Percentiles rank a stretch among this genome's conserved stretches.
Evolutionary conservation across 2,329 filamentous ascomycete genomes (phyloP).

Genomic region (Calonectria hawksworthii): DNA sequence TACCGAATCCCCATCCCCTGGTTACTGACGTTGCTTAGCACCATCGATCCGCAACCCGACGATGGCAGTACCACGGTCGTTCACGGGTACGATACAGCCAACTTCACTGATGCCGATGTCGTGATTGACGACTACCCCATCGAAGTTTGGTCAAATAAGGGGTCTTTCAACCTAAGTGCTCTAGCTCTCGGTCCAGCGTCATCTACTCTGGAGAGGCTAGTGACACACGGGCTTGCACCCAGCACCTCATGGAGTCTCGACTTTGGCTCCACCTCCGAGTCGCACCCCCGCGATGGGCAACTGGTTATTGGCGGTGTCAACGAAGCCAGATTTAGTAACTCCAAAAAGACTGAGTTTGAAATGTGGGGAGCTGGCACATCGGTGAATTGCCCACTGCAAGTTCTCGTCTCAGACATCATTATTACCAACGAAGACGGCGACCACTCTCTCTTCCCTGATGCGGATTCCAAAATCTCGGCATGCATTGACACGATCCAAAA

Average conservation of each 20-base stretch:
- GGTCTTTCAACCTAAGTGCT: conserved; percentile 17
- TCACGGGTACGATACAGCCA: conserved; percentile 20
- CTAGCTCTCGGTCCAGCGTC: conserved; percentile 15
- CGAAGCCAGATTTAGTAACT: conserved; percentile 11
- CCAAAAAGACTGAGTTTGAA: conserved; percentile 13
- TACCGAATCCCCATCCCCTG: no score
- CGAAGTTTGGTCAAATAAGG: conserved; percentile 21
- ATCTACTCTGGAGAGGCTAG: conserved; percentile 7
- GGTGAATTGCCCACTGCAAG: conserved; percentile 22
- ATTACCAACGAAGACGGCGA: conserved; percentile 22
- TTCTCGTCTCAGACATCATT: conserved; percentile 21
- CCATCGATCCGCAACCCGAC: conserved; percentile 2
- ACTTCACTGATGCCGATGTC: conserved; percentile 14
- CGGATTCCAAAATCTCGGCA: conserved; percentile 18
- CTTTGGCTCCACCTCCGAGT: conserved; percentile 21
- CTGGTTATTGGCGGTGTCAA: conserved; percentile 24
- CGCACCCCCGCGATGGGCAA: conserved; percentile 18
- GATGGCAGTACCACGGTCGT: conserved; percentile 18
- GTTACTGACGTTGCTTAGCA: not conserved
- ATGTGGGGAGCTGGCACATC: conserved; percentile 27
- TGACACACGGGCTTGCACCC: conserved; percentile 2
- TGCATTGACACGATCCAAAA: conserved; percentile 28
- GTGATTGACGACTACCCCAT: conserved; percentile 12
- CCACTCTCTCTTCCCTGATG: conserved; percentile 20
- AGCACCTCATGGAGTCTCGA: conserved; percentile 16